Evolutionary conservation across 106 monocot genomes (phyloP).

Genomic region (Narthecium ossifragum): DNA sequence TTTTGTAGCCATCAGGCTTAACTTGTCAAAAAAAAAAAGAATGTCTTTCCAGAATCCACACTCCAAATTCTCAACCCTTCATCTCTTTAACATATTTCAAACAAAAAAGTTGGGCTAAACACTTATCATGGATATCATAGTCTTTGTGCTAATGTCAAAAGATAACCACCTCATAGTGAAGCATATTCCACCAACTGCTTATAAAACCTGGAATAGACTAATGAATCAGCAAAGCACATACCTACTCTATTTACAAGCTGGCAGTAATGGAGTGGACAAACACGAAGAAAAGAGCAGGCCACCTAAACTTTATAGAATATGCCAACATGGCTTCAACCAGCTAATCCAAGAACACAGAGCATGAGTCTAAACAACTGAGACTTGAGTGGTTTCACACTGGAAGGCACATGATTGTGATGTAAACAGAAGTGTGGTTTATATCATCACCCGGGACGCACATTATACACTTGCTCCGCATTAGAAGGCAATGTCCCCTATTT

Average conservation of each 20-base stretch:
- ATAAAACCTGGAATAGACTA: constrained; percentile 1
- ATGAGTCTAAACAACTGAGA: too few species aligned
- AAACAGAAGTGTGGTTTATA: too few species aligned
- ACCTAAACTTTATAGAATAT: background rate
- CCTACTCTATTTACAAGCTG: constrained; percentile 8
- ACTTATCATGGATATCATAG: too few species aligned
- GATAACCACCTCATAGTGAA: background rate
- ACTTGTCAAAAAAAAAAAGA: too few species aligned
- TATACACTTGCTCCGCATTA: too few species aligned
- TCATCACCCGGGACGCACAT: too few species aligned
- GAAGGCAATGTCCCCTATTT: too few species aligned
- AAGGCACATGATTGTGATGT: background rate
- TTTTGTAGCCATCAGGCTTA: too few species aligned
- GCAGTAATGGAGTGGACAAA: background rate
- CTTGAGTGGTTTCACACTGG: background rate
- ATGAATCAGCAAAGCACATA: constrained; percentile 11
- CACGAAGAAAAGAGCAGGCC: background rate
- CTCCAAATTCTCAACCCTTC: too few species aligned
- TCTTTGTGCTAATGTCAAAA: background rate
- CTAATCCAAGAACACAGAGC: background rate
- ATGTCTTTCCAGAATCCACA: too few species aligned
- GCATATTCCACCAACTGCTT: background rate
- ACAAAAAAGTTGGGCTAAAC: too few species aligned
- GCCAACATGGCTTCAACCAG: background rate
- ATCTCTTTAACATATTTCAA: too few species aligned